Conservation (phyloP, 495 filamentous ascomycete species). For the Daldinia decipiens region DNA sequence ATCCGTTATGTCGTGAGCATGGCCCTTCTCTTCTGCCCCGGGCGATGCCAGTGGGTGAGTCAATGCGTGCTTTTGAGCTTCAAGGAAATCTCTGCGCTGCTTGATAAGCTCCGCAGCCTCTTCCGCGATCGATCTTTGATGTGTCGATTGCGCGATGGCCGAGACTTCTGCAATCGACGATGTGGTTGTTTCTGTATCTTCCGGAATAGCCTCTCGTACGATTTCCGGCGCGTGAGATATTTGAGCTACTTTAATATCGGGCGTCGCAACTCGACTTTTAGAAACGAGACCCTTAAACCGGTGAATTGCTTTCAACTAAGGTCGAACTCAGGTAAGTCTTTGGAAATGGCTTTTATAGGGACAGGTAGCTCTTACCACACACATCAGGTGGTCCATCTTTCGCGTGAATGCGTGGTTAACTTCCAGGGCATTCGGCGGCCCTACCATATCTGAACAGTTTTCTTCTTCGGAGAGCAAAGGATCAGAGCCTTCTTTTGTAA, state of each 20-base stretch:
- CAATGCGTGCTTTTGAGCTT: constrained; percentile 39
- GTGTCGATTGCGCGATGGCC: constrained; percentile 55
- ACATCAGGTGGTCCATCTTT: constrained; percentile 83
- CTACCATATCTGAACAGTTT: constrained; percentile 83
- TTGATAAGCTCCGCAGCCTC: constrained; percentile 53
- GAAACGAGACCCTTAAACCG: constrained; percentile 75
- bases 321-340: constrained; percentile 26
- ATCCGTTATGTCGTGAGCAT: constrained; percentile 71
- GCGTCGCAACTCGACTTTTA: constrained; percentile 48
- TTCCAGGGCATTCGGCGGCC: constrained; percentile 86
- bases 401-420: constrained; percentile 89
- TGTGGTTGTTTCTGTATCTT: neutral
- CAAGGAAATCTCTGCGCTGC: constrained; percentile 51
- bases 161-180: constrained; percentile 63
- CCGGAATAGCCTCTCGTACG: constrained; percentile 12
- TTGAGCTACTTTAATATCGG: constrained; percentile 13
- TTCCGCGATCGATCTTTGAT: constrained; percentile 51
- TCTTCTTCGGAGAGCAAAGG: constrained; percentile 82
- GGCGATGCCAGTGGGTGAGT: constrained; percentile 34
- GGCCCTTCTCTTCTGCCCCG: constrained; percentile 58
- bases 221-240: constrained; percentile 17
- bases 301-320: constrained; percentile 88
- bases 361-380: constrained; percentile 71
- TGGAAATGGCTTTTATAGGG: constrained; percentile 1
- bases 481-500: constrained; percentile 84